Evolutionary conservation across 2,329 filamentous ascomycete species (phyloP).

Genomic region (Talaromyces sp.): DNA sequence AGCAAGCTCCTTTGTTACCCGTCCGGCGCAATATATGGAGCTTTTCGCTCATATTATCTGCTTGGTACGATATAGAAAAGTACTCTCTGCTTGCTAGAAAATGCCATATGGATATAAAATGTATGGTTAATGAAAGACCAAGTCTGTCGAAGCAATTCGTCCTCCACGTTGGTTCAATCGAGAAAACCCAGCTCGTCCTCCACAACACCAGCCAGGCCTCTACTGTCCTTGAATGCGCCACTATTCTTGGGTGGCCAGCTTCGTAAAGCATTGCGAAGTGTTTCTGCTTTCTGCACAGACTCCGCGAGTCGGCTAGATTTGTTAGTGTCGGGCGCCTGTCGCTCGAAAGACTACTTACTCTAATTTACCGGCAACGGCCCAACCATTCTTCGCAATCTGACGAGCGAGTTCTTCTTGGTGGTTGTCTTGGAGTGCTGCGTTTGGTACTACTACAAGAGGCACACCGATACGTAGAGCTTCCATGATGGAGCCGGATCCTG

Average conservation of each 20-base stretch:
- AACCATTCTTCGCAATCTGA: conserved; percentile 69
- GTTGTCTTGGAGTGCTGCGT: conserved; percentile 76
- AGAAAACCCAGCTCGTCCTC: conserved; percentile 57
- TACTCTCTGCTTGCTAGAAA: background rate
- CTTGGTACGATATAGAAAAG: background rate
- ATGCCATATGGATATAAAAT: background rate
- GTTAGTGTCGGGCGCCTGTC: background rate
- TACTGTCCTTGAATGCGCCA: conserved; percentile 40
- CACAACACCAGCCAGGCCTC: conserved; percentile 50
- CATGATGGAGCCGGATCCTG: conserved; percentile 85
- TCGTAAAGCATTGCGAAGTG: conserved; percentile 40
- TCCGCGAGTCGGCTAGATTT: conserved; percentile 31
- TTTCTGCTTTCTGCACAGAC: conserved; percentile 50
- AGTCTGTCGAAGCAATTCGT: background rate
- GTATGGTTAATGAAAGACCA: too few species aligned
- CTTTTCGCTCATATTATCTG: background rate
- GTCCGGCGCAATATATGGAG: background rate
- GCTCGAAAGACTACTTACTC: conserved; percentile 46
- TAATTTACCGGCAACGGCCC: conserved; percentile 68
- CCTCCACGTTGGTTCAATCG: conserved; percentile 34
- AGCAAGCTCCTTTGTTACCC: background rate
- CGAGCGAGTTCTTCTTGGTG: conserved; percentile 86
- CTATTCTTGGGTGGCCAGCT: conserved; percentile 52
- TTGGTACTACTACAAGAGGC: conserved; percentile 85
- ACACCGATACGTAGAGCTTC: conserved; percentile 71